A percentile compares a stretch with the other conserved stretches of the same genome.
Evolutionary conservation across 257 asterid genomes (phyloP).

Genomic region (Solanum sejunctum): DNA sequence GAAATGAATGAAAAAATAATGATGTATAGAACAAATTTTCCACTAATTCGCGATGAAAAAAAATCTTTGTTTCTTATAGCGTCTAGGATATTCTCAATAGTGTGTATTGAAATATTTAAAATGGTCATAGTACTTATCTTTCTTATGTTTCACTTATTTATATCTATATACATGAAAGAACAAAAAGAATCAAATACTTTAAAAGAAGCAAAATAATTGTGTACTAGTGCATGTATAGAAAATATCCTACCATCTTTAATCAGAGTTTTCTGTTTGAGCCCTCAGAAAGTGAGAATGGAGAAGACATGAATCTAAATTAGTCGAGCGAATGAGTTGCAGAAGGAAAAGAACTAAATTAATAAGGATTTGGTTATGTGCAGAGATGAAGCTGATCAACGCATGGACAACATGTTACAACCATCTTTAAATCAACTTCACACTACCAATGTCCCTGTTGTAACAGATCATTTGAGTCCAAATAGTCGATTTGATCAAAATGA

Average conservation of each 20-base stretch:
- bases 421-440: constrained; percentile 32
- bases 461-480: constrained; percentile 34
- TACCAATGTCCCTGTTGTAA: constrained; percentile 19
- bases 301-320: neutral
- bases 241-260: neutral
- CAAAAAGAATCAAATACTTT: neutral
- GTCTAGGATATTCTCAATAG: neutral
- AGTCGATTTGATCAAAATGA: constrained; percentile 39
- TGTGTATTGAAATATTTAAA: neutral
- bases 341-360: too few species aligned
- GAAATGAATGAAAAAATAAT: too few species aligned
- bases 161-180: neutral
- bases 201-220: neutral
- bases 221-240: neutral
- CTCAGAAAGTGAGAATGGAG: neutral
- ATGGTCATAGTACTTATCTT: neutral
- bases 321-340: neutral
- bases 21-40: too few species aligned
- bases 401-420: constrained; percentile 32
- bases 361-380: constrained; percentile 8
- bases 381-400: constrained; percentile 33
- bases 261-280: neutral
- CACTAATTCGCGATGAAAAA: too few species aligned
- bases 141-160: neutral
- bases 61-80: too few species aligned